These are phyloP conservation scores for Flaveria bidentis DNA, from an alignment of 129 eudicot species.

Conservation along the genomic window DNA sequence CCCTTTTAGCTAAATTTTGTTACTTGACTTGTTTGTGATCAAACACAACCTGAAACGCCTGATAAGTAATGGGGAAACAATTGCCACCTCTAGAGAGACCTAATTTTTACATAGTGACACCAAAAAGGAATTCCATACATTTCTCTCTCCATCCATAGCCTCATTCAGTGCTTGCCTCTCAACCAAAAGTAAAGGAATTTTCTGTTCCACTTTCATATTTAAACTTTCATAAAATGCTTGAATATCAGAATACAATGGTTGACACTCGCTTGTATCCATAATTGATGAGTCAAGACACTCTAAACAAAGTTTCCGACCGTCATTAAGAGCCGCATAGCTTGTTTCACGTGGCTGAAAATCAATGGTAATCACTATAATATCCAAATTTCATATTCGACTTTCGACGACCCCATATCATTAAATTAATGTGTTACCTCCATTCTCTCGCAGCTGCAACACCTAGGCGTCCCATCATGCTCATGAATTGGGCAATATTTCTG, in stretches of 20 bases:
- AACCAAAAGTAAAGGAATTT: slow-evolving; percentile 82
- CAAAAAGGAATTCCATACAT: slow-evolving; percentile 47
- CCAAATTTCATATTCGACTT: no score
- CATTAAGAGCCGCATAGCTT: slow-evolving; percentile 63
- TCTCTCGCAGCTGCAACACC: slow-evolving; percentile 92
- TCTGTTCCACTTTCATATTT: slow-evolving; percentile 79
- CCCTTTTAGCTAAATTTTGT: neutral
- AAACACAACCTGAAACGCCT: neutral
- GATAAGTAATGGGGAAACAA: neutral
- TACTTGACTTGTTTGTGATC: neutral
- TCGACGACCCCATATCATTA: no score
- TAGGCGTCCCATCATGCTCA: slow-evolving; percentile 85
- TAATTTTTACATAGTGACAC: neutral
- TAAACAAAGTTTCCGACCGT: slow-evolving; percentile 83
- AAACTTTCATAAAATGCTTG: slow-evolving; percentile 75
- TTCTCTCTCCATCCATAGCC: slow-evolving; percentile 85
- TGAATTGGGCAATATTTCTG: slow-evolving; percentile 86
- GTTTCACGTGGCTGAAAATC: slow-evolving; percentile 63
- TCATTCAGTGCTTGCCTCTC: slow-evolving; percentile 84
- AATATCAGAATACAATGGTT: slow-evolving; percentile 77
- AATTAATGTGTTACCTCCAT: slow-evolving; percentile 56
- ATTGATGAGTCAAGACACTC: slow-evolving; percentile 83
- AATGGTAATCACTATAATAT: slow-evolving; percentile 12
- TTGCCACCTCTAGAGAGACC: neutral
- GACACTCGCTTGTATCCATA: slow-evolving; percentile 74